Base-by-base conservation (phyloP, 495 filamentous ascomycete genomes). In the Eremomyces bilateralis region DNA sequence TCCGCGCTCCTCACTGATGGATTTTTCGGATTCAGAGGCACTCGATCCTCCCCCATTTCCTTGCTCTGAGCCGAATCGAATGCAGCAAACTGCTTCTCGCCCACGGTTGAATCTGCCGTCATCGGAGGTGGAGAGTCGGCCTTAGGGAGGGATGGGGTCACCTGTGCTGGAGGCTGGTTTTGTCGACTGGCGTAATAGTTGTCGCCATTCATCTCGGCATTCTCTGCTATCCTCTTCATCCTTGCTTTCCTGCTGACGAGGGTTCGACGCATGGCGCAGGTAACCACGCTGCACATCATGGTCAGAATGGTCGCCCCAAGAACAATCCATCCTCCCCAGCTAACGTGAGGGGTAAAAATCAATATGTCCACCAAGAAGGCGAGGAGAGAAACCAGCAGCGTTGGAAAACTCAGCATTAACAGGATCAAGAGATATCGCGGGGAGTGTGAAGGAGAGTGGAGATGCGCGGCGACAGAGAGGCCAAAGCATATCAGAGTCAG, bases 251-350 rank as follows among this genome's bases (percentile, higher is more conserved):
- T 70, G 48, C 77, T 76, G 34, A 95, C 84, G 8, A 97, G 61
- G 1, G 85, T 92, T 30, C 88, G 73, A 39, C 88, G 76, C 83
- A 95, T 95, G n/a, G 82, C 82, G 49, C 88, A 97, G 6, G 80
- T 84, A 34, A 93, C 72, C 32, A 97, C 68, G 19, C 76, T 75
- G 52, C 76, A 81, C 4, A 79, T 59, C 31, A 80, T 72, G 29
- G 90, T 78, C 29, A 95, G 58, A 37, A 95, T 79, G 13, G 83
- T 88, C 15, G 88, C 80, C 13, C 71, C 88, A 19, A 97, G 64
- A 12, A 95, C 88, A 40, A 97, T 69, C 68, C 84, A 97, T 39
- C 84, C 84, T 42, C 80, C 88, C 82, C 84, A 95, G 46, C 71
- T 64, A 53, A 93, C 52, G 56, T 95, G 88, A 21, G 88, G 88